These are phyloP conservation scores for Solanum verrucosum DNA, from an alignment of 257 asterid species.

Conservation along the genomic window DNA sequence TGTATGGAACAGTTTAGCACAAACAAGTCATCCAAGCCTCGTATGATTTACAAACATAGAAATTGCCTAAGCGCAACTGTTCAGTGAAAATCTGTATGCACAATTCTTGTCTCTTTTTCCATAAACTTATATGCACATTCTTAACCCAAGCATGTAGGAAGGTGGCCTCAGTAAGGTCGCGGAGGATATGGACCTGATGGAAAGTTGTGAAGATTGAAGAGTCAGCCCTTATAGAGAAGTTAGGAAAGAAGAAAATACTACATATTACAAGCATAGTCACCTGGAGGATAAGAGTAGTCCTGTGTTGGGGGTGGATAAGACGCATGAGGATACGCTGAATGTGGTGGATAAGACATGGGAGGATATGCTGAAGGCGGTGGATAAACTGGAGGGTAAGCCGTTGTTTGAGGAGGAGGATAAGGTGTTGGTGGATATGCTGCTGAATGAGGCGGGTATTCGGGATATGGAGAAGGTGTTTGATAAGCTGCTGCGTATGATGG, in stretches of 20 bases:
- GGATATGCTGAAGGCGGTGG: constrained; percentile 4
- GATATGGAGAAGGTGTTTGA: constrained; percentile 19
- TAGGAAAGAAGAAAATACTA: not conserved
- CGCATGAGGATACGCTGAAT: constrained; percentile 1
- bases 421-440: constrained; percentile 19
- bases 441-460: constrained; percentile 19
- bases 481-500: constrained; percentile 14
- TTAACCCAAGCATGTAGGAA: not conserved
- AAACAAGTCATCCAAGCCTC: not conserved
- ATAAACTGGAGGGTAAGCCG: constrained; percentile 1
- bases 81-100: not conserved
- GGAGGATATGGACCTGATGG: constrained; percentile 38
- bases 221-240: not conserved
- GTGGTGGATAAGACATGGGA: constrained; percentile 1
- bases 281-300: constrained; percentile 26
- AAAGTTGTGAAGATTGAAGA: not conserved
- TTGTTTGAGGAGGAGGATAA: constrained; percentile 12
- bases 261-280: constrained; percentile 5
- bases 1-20: not conserved
- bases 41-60: not conserved
- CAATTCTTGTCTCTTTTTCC: not conserved
- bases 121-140: not conserved
- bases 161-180: constrained; percentile 23
- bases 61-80: not conserved
- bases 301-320: constrained; percentile 23